Percentiles rank a stretch among this genome's conserved stretches.
phyloP scores from a whole-genome alignment of 306 rosid genomes.

The Rosa lucieae region DNA sequence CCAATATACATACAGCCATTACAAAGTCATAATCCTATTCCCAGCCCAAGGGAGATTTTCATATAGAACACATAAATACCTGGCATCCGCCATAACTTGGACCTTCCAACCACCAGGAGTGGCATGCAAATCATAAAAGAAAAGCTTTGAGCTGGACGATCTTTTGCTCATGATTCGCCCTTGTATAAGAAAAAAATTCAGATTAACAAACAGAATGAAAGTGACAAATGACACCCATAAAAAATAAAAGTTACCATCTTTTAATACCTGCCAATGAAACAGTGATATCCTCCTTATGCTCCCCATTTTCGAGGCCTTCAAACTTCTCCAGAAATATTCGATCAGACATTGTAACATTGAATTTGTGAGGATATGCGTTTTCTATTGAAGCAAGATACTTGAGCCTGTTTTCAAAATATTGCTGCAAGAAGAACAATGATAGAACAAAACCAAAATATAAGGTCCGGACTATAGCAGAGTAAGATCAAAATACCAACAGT shows the following conservation, averaged over 20 bases:
- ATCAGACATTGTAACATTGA: conserved; percentile 57
- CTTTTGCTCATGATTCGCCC: conserved; percentile 68
- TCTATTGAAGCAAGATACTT: conserved; percentile 57
- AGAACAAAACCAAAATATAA: not conserved
- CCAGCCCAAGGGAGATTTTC: not conserved
- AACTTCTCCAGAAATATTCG: conserved; percentile 47
- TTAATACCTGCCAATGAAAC: conserved; percentile 69
- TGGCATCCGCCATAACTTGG: conserved; percentile 87
- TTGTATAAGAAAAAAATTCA: conserved; percentile 14
- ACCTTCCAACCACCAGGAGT: conserved; percentile 48
- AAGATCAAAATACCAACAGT: not conserved
- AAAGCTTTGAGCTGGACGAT: conserved; percentile 64
- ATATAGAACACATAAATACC: conserved; percentile 38
- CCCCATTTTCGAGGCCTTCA: conserved; percentile 54
- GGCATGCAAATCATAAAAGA: conserved; percentile 71
- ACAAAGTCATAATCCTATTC: not conserved
- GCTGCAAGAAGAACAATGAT: conserved; percentile 47
- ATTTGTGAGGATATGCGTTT: conserved; percentile 87
- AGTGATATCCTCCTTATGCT: conserved; percentile 64
- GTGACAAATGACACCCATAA: not conserved
- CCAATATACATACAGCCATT: not conserved
- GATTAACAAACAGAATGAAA: not conserved
- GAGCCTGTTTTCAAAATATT: conserved; percentile 78
- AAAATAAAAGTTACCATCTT: not conserved
- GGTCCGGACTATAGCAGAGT: not conserved